Conservation (phyloP, 176 grass and related monocot species). For the Aegilops speltoides region DNA sequence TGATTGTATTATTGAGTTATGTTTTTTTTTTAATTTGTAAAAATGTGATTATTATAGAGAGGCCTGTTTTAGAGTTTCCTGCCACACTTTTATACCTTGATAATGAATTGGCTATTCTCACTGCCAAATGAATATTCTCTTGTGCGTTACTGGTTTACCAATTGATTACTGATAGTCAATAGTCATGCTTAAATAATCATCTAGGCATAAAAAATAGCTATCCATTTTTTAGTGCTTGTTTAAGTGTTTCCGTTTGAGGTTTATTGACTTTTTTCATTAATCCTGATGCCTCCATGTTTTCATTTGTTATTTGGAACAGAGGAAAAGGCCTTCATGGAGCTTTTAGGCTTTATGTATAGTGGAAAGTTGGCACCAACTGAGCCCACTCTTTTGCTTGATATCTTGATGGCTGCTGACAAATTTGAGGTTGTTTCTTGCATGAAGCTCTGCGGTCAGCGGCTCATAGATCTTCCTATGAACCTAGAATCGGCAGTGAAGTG, state of each 20-base stretch:
- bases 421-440: constrained; percentile 7
- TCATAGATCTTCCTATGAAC: background rate
- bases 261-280: background rate
- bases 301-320: constrained; percentile 49
- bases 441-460: background rate
- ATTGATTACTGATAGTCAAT: background rate
- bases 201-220: background rate
- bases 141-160: background rate
- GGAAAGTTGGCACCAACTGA: background rate
- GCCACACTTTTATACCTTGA: background rate
- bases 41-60: background rate
- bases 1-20: background rate
- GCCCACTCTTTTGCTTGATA: background rate
- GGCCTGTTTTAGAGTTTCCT: background rate
- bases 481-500: constrained; percentile 69
- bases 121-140: background rate
- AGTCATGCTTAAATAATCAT: background rate
- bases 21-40: background rate
- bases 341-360: constrained; percentile 20
- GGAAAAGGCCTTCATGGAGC: constrained; percentile 77
- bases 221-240: background rate
- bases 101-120: background rate
- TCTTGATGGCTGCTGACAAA: constrained; percentile 1
- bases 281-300: background rate
- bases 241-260: background rate